Base-by-base conservation (phyloP, 192 early-diverging fungal species). In the Coemansia sp. region DNA sequence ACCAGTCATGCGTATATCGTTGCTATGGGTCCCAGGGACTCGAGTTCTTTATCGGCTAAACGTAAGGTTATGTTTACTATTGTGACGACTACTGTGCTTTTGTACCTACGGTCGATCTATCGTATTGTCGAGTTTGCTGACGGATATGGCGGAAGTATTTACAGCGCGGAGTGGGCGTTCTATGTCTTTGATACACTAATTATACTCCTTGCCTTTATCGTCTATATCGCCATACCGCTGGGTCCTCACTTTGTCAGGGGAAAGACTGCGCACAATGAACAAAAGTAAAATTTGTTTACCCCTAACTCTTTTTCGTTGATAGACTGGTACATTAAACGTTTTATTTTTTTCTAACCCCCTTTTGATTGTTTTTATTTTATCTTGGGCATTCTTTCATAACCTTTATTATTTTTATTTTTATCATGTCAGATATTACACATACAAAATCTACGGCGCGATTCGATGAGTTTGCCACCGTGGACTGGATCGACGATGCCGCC, bases 401-500 rank as follows among this genome's bases (percentile, higher is more conserved):
- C 9, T 38, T 38, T n/a, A n/a, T n/a, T n/a, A n/a, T n/a, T n/a
- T n/a, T n/a, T n/a, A n/a, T n/a, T n/a, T n/a, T 44, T 9, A 46
- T 10, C 18, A 59, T 60, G 27, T 51, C 34, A 24, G 36, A 27
- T 34, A 20, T 6, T 54, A 1, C 61, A 9, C 20, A 62, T 29
- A 31, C 51, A 67, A 79, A 73, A 66, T 82, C 75, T 18, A 85
- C 75, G 5, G 75, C 72, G 0, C 55, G 82, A 47, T 86, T 79
- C 62, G 82, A 78, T 54, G 82, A 91, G 77, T 91, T 89, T 60
- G 80, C 87, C 1, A 91, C 90, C 5, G 88, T 91, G 29, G 88
- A 91, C 70, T 91, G 89, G 88, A 82, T 89, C 24, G 81, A 85
- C 62, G 87, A 89, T 66, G 72, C 77, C 16, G 78, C 85, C 38